These are phyloP conservation scores for Macrolepiota albuminosa DNA, from an alignment of 768 basidiomycete species.

Conservation along the genomic window DNA sequence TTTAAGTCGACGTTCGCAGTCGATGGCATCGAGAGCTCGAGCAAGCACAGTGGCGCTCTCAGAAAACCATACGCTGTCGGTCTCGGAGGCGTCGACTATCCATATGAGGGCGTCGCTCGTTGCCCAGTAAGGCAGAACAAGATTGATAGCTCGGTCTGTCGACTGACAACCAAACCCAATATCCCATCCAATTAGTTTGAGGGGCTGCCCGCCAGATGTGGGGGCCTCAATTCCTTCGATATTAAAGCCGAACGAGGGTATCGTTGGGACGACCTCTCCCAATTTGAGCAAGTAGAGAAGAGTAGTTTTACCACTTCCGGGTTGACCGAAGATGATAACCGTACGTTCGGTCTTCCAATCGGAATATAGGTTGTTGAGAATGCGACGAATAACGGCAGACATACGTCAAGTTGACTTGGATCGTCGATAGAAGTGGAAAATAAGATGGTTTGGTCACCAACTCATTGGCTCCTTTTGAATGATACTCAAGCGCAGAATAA, in stretches of 20 bases:
- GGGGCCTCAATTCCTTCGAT: constrained; percentile 46
- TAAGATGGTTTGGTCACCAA: neutral
- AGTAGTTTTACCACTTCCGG: constrained; percentile 40
- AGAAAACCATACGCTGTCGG: constrained; percentile 26
- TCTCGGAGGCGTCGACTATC: constrained; percentile 56
- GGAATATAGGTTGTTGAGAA: constrained; percentile 18
- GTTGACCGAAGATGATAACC: constrained; percentile 32
- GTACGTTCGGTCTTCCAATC: constrained; percentile 9
- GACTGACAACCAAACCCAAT: constrained; percentile 49
- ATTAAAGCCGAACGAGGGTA: constrained; percentile 47
- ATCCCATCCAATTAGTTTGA: constrained; percentile 57
- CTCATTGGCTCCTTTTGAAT: neutral
- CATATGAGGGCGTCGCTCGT: constrained; percentile 55
- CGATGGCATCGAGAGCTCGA: constrained; percentile 27
- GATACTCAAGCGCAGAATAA: neutral
- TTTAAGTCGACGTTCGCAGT: constrained; percentile 3
- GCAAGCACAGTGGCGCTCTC: constrained; percentile 50
- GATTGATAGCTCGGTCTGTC: constrained; percentile 33
- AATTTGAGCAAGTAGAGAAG: constrained; percentile 40
- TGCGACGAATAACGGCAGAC: constrained; percentile 1
- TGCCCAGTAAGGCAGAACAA: constrained; percentile 20
- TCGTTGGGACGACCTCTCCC: constrained; percentile 32
- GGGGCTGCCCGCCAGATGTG: constrained; percentile 25
- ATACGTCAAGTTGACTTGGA: neutral
- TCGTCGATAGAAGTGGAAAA: neutral